Evolutionary conservation across 2,329 filamentous ascomycete genomes (phyloP).

Genomic region (Colletotrichum magnum): DNA sequence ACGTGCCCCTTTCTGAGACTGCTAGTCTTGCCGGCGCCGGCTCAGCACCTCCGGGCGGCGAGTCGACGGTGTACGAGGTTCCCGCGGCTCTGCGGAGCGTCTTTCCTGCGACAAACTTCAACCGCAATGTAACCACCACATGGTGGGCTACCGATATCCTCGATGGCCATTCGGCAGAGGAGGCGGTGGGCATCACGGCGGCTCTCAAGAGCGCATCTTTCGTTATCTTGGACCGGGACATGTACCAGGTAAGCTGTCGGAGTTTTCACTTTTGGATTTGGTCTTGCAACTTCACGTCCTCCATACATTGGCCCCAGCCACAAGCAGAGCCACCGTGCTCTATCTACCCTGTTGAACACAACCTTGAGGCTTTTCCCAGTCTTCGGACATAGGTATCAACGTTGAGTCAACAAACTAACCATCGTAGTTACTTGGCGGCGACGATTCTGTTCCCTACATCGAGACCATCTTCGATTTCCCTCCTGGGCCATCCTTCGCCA

Average conservation of each 20-base stretch:
- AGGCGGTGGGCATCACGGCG: not conserved
- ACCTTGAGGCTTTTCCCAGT: too few species aligned
- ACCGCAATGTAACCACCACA: conserved; percentile 37
- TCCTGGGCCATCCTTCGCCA: conserved; percentile 22
- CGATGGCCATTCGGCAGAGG: conserved; percentile 17
- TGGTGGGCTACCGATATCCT: conserved; percentile 39
- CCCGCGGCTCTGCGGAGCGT: conserved; percentile 22
- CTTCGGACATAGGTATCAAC: not conserved
- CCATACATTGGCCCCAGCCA: too few species aligned
- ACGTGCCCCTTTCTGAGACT: conserved; percentile 21
- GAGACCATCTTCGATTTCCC: conserved; percentile 13
- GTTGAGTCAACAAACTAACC: not conserved
- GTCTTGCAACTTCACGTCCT: too few species aligned
- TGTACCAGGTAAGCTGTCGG: conserved; percentile 2
- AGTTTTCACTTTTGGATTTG: too few species aligned
- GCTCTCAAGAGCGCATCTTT: conserved; percentile 8
- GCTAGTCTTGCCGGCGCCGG: conserved; percentile 43
- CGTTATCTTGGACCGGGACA: not conserved
- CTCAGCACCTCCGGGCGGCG: conserved; percentile 35
- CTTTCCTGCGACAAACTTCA: conserved; percentile 40
- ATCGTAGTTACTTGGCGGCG: too few species aligned
- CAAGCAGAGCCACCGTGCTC: too few species aligned
- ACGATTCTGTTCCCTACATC: not conserved
- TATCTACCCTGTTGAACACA: too few species aligned
- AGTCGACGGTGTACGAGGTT: conserved; percentile 15